Conservation (phyloP, 345 rosid genomes). For the Melastoma malabathricum region DNA sequence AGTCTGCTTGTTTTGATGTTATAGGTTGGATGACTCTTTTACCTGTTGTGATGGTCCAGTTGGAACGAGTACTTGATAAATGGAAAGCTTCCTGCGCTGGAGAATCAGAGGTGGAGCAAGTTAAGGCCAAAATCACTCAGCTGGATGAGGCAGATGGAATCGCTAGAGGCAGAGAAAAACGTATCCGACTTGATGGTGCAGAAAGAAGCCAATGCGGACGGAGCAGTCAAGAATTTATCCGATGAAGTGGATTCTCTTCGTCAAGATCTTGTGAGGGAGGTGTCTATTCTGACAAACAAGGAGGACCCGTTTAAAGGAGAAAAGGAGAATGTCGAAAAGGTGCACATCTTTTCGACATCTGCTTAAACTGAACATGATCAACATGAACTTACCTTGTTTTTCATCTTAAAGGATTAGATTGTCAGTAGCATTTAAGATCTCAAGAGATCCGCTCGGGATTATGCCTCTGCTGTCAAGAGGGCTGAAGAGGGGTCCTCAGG, state of each 20-base stretch:
- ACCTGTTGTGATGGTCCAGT: too few relatives aligned
- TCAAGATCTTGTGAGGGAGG: conserved; percentile 58
- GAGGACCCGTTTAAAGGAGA: conserved; percentile 72
- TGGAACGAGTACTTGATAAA: too few relatives aligned
- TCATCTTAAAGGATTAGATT: conserved; percentile 32
- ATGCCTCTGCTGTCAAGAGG: conserved; percentile 51
- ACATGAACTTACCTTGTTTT: conserved; percentile 4
- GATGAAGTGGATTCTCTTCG: conserved; percentile 66
- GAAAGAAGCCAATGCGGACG: conserved; percentile 91
- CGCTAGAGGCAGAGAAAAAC: conserved; percentile 52
- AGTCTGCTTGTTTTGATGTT: too few relatives aligned
- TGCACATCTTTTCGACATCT: conserved; percentile 12
- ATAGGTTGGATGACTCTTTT: too few relatives aligned
- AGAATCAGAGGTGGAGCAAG: conserved; percentile 35
- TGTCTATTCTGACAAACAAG: conserved; percentile 54
- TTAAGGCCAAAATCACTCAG: conserved; percentile 33
- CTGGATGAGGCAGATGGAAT: conserved; percentile 40
- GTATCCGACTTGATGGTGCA: conserved; percentile 50
- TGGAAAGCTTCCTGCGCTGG: too few relatives aligned
- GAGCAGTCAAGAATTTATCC: conserved; percentile 62
- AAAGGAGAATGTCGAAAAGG: conserved; percentile 67
- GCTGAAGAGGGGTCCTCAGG: conserved; percentile 82
- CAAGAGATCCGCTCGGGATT: conserved; percentile 62
- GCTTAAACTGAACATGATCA: not conserved
- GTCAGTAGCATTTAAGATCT: conserved; percentile 58